These are phyloP conservation scores for Fusarium oligoseptatum DNA, from an alignment of 2,329 filamentous ascomycete genomes.

Conservation along the genomic window DNA sequence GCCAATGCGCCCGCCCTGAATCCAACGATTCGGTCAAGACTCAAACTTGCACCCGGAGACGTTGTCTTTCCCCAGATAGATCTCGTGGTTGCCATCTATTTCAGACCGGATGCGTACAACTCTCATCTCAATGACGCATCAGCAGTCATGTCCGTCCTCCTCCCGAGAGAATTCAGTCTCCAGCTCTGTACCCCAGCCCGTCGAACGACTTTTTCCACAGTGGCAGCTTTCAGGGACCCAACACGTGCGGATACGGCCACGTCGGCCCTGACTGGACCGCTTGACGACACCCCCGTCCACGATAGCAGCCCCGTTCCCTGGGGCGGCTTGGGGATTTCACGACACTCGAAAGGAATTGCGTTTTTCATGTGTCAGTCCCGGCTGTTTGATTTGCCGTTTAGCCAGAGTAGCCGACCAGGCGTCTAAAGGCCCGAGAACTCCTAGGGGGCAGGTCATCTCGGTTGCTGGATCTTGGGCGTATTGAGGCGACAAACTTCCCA, in stretches of 20 bases:
- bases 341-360: constrained; percentile 26
- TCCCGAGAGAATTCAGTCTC: background rate
- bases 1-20: constrained; percentile 41
- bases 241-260: constrained; percentile 24
- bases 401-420: constrained; percentile 31
- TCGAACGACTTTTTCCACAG: constrained; percentile 21
- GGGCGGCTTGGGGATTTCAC: constrained; percentile 9
- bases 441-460: constrained; percentile 40
- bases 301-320: constrained; percentile 4
- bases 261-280: constrained; percentile 37
- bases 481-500: constrained; percentile 26
- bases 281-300: constrained; percentile 12
- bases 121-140: background rate
- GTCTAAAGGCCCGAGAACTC: constrained; percentile 36
- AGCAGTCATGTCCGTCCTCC: background rate
- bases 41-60: constrained; percentile 20
- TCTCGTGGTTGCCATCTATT: background rate
- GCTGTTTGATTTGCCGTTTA: constrained; percentile 18
- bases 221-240: constrained; percentile 11
- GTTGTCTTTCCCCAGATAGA: background rate
- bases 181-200: constrained; percentile 1
- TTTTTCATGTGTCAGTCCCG: constrained; percentile 39
- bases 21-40: constrained; percentile 38
- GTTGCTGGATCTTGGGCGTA: constrained; percentile 23
- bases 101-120: background rate